Conservation (phyloP, 495 filamentous ascomycete genomes). For the Aspergillus homomorphus region DNA sequence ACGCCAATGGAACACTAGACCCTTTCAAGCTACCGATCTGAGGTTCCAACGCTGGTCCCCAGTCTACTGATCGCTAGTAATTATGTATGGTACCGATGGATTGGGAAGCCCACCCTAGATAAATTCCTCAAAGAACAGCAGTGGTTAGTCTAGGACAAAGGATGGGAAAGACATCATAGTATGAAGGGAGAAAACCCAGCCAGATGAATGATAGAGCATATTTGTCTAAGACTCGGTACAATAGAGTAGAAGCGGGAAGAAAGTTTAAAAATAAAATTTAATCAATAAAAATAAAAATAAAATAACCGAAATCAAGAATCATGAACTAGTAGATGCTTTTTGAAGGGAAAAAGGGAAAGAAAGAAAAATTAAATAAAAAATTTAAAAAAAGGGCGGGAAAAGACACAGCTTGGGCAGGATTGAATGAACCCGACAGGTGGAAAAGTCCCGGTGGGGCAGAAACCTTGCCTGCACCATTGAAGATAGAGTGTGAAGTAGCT, state of each 20-base stretch:
- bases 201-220: not conserved
- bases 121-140: not conserved
- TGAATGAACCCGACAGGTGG: slow-evolving; percentile 12
- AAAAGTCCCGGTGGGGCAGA: slow-evolving; percentile 5
- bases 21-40: not conserved
- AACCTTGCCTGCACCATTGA: not conserved
- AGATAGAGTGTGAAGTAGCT: not conserved
- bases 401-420: no score
- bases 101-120: not conserved
- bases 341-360: not conserved
- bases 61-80: no score
- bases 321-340: not conserved
- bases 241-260: not conserved
- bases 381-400: slow-evolving; percentile 4
- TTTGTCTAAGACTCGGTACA: not conserved
- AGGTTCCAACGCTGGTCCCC: no score
- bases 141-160: no score
- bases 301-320: not conserved
- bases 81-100: not conserved
- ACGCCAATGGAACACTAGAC: not conserved
- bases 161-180: no score
- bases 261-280: not conserved
- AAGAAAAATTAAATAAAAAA: not conserved
- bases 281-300: not conserved
- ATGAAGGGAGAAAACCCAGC: not conserved